phyloP scores from a whole-genome alignment of 495 filamentous ascomycete species.

The Penicillium taxi region DNA sequence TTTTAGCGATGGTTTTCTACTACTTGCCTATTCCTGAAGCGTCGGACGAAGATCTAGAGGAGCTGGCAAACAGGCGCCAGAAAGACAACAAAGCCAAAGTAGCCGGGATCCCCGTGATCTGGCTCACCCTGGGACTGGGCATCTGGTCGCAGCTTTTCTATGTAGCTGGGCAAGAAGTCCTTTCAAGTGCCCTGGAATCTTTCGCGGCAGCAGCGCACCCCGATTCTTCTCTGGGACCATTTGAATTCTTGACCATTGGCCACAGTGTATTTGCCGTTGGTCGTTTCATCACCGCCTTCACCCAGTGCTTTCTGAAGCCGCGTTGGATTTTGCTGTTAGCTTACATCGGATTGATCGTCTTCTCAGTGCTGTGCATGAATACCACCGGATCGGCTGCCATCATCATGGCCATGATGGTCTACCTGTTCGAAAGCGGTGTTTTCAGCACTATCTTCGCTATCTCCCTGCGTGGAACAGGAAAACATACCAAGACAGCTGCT shows the following conservation, averaged over 20 bases:
- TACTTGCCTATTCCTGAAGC: slow-evolving; percentile 62
- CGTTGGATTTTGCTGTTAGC: slow-evolving; percentile 53
- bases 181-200: slow-evolving; percentile 37
- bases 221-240: slow-evolving; percentile 20
- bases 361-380: slow-evolving; percentile 48
- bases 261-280: slow-evolving; percentile 55
- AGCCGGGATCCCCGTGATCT: slow-evolving; percentile 42
- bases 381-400: slow-evolving; percentile 39
- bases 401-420: slow-evolving; percentile 46
- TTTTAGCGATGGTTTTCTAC: slow-evolving; percentile 56
- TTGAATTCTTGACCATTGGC: slow-evolving; percentile 45
- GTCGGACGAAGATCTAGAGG: slow-evolving; percentile 54
- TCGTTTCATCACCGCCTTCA: slow-evolving; percentile 52
- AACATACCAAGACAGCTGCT: slow-evolving; percentile 51
- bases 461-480: slow-evolving; percentile 51
- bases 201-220: slow-evolving; percentile 35
- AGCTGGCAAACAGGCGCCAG: slow-evolving; percentile 43
- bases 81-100: slow-evolving; percentile 44
- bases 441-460: slow-evolving; percentile 59
- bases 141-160: slow-evolving; percentile 58
- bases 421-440: slow-evolving; percentile 53
- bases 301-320: slow-evolving; percentile 51
- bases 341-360: slow-evolving; percentile 49
- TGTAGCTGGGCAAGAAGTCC: slow-evolving; percentile 56
- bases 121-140: slow-evolving; percentile 49